Evolutionary conservation across 2,329 filamentous ascomycete genomes (phyloP).

Genomic region (Colletotrichum siamense): DNA sequence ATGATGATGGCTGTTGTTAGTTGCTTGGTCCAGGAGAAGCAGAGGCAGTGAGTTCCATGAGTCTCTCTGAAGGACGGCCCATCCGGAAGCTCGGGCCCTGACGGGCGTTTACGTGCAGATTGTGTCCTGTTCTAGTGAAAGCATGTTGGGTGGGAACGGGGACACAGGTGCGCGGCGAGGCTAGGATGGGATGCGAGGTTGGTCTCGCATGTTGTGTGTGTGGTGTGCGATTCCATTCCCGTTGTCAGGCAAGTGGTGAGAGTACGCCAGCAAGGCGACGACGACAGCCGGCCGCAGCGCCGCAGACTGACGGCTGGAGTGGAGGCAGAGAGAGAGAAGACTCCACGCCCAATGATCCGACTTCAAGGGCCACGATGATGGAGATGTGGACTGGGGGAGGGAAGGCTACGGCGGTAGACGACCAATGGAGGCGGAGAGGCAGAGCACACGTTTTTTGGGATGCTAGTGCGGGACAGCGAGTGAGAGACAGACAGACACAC

Average conservation of each 20-base stretch:
- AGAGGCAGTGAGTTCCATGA: background rate
- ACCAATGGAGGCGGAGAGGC: slow-evolving; percentile 9
- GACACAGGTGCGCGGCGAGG: too few relatives aligned
- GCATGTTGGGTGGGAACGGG: background rate
- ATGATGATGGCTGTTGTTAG: background rate
- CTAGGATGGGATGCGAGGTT: background rate
- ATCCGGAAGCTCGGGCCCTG: background rate
- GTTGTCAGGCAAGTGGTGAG: slow-evolving; percentile 13
- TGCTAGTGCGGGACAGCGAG: background rate
- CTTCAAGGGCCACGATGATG: background rate
- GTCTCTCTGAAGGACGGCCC: background rate
- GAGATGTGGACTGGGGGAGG: background rate
- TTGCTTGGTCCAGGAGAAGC: background rate
- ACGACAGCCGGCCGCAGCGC: background rate
- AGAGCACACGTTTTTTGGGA: background rate
- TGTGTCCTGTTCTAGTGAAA: background rate
- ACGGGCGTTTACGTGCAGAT: background rate
- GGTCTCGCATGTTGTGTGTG: background rate
- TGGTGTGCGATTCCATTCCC: background rate
- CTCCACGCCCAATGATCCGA: background rate
- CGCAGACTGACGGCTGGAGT: background rate
- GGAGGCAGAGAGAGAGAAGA: background rate
- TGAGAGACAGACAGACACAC: background rate
- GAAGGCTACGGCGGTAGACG: slow-evolving; percentile 1
- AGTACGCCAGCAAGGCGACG: background rate